These are phyloP conservation scores for Puccinia coronata DNA, from an alignment of 1,284 basidiomycete species.

Conservation along the genomic window DNA sequence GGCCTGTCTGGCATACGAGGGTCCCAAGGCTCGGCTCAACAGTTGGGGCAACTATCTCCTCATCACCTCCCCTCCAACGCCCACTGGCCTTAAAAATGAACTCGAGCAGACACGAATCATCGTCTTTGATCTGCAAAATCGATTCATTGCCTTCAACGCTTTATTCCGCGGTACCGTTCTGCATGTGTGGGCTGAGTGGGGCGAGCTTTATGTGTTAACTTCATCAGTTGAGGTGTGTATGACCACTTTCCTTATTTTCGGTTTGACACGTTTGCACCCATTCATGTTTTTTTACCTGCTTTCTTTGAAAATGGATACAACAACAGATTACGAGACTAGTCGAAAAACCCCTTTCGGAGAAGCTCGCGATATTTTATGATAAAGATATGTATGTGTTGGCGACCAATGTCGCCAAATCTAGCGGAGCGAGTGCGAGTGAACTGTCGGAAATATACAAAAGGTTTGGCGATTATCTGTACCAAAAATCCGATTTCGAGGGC, in stretches of 20 bases:
- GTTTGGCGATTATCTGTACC: constrained; percentile 89
- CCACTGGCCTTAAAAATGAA: constrained; percentile 52
- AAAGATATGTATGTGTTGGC: constrained; percentile 68
- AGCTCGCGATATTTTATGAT: constrained; percentile 77
- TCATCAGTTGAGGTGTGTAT: constrained; percentile 70
- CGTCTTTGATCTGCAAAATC: constrained; percentile 89
- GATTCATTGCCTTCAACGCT: constrained; percentile 79
- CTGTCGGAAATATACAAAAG: constrained; percentile 82
- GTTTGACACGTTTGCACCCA: too few relatives aligned
- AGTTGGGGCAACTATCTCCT: constrained; percentile 69
- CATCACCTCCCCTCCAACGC: constrained; percentile 80
- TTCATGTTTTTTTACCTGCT: too few relatives aligned
- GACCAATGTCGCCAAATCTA: constrained; percentile 69
- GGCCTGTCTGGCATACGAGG: constrained; percentile 86
- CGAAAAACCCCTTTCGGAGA: constrained; percentile 76
- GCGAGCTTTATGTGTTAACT: constrained; percentile 72
- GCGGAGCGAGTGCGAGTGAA: constrained; percentile 61
- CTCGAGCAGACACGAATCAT: constrained; percentile 78
- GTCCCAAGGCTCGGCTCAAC: constrained; percentile 67
- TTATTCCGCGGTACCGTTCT: constrained; percentile 76
- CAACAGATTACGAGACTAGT: constrained; percentile 61
- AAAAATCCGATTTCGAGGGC: constrained; percentile 86
- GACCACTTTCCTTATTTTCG: too few relatives aligned
- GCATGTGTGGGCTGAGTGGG: constrained; percentile 77
- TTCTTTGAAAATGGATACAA: too few relatives aligned